Percentiles rank a stretch among this genome's conserved stretches.
Conservation (phyloP, 768 basidiomycete species). For the Rhodotorula taiwanensis region DNA sequence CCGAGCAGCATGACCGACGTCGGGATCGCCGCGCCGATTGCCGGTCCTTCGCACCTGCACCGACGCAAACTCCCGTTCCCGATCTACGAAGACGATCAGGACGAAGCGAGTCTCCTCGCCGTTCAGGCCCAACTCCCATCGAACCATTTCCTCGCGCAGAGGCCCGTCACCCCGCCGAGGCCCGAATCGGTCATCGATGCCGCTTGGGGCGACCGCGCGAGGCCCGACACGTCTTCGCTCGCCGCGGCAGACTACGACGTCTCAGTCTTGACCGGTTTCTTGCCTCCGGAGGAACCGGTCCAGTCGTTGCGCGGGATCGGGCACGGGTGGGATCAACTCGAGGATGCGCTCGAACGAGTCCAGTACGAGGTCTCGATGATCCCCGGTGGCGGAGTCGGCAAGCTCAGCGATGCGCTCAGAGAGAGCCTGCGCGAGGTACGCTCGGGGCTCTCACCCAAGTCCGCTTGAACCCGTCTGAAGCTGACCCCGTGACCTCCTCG, state of each 20-base stretch:
- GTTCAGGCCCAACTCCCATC: slow-evolving; percentile 9
- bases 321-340: slow-evolving; percentile 15
- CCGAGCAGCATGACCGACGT: too few species aligned
- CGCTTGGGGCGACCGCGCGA: slow-evolving; percentile 7
- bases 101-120: background rate
- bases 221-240: slow-evolving; percentile 57
- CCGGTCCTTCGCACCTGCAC: background rate
- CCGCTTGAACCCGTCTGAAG: too few species aligned
- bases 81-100: background rate
- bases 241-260: slow-evolving; percentile 87
- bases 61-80: slow-evolving; percentile 2
- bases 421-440: slow-evolving; percentile 58
- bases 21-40: background rate
- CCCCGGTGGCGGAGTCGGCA: slow-evolving; percentile 51
- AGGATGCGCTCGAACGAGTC: slow-evolving; percentile 43
- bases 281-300: slow-evolving; percentile 76
- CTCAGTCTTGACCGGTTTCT: slow-evolving; percentile 81
- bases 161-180: slow-evolving; percentile 23
- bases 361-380: slow-evolving; percentile 58
- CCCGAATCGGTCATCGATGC: slow-evolving; percentile 5
- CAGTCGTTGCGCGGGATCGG: slow-evolving; percentile 58
- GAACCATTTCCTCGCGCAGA: slow-evolving; percentile 39
- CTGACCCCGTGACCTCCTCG: too few species aligned
- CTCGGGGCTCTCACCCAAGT: background rate
- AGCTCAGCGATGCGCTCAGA: slow-evolving; percentile 64